Base-by-base conservation (phyloP, 805 yeast species). In the Metschnikowia orientalis region DNA sequence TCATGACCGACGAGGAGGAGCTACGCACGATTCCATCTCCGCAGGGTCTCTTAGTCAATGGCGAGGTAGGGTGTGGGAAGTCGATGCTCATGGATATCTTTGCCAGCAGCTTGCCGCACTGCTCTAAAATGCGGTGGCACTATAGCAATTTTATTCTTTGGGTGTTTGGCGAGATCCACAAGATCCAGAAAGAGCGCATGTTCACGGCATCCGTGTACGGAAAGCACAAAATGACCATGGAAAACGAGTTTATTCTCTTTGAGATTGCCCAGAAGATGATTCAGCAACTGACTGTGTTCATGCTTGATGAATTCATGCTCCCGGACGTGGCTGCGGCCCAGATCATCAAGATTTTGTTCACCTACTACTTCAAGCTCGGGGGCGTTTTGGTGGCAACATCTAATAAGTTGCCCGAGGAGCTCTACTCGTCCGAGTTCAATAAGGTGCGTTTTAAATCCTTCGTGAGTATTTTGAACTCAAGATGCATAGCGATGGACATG, bases 311-410 rank as follows among this genome's bases (percentile, higher is more conserved):
- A 52, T 81, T 81, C 57, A 79, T 80, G 82, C 51, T 81, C 18
- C 89, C 89, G 0, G 89, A 81, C 50, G 67, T 82, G 22, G 84
- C 87, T 0, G 71, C 83, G 14, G 88, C 86, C 1, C 81, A 79
- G 46, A 77, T 81, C 22, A 60, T 81, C 36, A 75, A 77, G 51
- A 65, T 78, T 9, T 54, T 81, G 30, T 79, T 81, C 55, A 76
- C 81, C 0, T 79, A 74, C 51, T 81, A 74, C 57, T 81, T 81
- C 62, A 79, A 76, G 45, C 53, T 81, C 8, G 89, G 89, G 3
- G 89, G 89, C 4, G 84, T 81, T 0, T 54, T 81, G 26, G 80
- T 81, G 14, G 86, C 88, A 3, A 81, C 87, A 2, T 77, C 85
- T 3, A 81, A 81, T 45, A 67, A 83, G 50, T 58, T 81, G 10